phyloP scores from a whole-genome alignment of 805 yeast genomes.

The Candida broadrunensis region DNA sequence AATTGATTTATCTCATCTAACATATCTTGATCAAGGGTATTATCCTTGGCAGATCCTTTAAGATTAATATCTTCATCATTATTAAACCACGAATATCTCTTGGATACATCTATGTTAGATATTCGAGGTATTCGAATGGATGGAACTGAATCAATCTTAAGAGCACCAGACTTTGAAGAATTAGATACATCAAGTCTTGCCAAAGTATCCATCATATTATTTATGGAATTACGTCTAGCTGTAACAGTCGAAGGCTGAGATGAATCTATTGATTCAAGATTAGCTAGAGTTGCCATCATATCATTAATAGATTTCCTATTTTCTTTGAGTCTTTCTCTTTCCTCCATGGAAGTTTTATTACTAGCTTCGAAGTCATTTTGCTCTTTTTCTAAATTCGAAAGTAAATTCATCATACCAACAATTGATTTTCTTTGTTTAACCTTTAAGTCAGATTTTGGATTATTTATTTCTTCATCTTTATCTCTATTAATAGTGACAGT shows the following conservation, averaged over 20 bases:
- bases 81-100: conserved; percentile 29
- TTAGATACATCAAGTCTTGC: conserved; percentile 4
- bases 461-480: neutral
- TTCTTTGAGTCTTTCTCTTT: conserved; percentile 10
- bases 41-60: conserved; percentile 8
- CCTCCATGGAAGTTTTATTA: neutral
- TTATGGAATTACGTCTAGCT: conserved; percentile 16
- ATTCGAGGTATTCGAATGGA: neutral
- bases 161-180: neutral
- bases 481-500: neutral
- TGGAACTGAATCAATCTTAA: neutral
- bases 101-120: neutral
- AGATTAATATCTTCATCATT: conserved; percentile 22
- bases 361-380: conserved; percentile 1
- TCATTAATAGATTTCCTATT: conserved; percentile 28
- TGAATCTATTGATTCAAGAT: neutral
- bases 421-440: conserved; percentile 17
- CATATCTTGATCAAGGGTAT: conserved; percentile 23
- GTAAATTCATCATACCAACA: conserved; percentile 25
- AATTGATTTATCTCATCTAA: conserved; percentile 34
- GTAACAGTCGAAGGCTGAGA: conserved; percentile 1
- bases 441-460: conserved; percentile 1
- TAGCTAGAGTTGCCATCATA: conserved; percentile 28
- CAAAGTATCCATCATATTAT: conserved; percentile 21
- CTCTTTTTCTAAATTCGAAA: conserved; percentile 16